Conservation (phyloP, 441 rosid genomes). For the Viola pubescens region DNA sequence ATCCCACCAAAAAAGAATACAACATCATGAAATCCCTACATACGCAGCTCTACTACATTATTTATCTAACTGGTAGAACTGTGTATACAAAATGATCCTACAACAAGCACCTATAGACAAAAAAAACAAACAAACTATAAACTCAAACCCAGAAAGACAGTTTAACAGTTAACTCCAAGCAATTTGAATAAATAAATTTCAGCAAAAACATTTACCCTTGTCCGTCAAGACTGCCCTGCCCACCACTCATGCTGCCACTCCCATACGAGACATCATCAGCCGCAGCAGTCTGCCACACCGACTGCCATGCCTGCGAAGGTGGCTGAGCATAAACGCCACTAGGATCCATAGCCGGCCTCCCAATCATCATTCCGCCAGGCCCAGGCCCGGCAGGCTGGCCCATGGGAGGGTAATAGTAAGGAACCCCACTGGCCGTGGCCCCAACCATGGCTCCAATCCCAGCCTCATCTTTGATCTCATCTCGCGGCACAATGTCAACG, state of each 20-base stretch:
- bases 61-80: background rate
- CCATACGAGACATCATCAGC: constrained; percentile 70
- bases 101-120: no score
- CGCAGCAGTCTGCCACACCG: constrained; percentile 70
- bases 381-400: constrained; percentile 54
- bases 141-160: background rate
- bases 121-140: background rate
- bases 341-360: constrained; percentile 83
- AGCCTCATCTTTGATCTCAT: constrained; percentile 78
- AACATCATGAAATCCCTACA: background rate
- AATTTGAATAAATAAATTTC: background rate
- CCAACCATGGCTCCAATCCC: constrained; percentile 48
- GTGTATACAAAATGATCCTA: no score
- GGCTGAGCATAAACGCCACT: constrained; percentile 72
- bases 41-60: background rate
- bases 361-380: constrained; percentile 92
- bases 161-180: background rate
- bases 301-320: constrained; percentile 96
- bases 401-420: constrained; percentile 84
- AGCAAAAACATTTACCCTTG: constrained; percentile 38
- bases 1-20: no score
- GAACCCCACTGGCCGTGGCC: constrained; percentile 76
- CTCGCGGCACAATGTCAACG: constrained; percentile 88
- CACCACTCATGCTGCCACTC: constrained; percentile 48
- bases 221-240: constrained; percentile 62